Base-by-base conservation (phyloP, 352 stramenopile species). In the Phytophthora megakarya region DNA sequence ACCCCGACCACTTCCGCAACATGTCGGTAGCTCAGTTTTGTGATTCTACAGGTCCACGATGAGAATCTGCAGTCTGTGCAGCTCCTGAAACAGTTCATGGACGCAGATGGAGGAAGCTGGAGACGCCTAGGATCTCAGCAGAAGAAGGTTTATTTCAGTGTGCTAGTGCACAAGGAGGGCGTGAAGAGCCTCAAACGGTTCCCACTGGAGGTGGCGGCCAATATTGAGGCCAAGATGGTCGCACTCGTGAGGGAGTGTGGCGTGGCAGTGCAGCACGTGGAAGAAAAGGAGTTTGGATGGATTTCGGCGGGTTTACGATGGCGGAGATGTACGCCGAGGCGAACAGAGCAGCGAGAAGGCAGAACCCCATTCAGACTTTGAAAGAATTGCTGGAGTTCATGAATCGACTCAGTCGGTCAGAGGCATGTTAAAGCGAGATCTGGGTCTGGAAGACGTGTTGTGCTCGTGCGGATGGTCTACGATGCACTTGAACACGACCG, bases 21-120 rank as follows among this genome's bases (percentile, higher is more conserved):
- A 56, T 80, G 26, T 44, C 22, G 25, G 12, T 37, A 18, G 18
- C 13, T 40, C 3, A 60, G 13, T 26, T 50, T 33, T 5, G 12
- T 16, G 35, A 0, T 59, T 38, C 21, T n/a, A 8, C 30, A 84
- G 73, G 78, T 87, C 5, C 81, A 90, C 32, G 79, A 88, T 60
- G 81, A 90, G 60, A 90, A 90, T 63, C 54, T 90, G 45, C 67
- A 80, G 22, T 90, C 81, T 5, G 79, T 90, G 16, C 78, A 90
- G 68, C 69, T 88, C 39, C 69, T 90, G 40, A 90, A 90, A 65
- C 78, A 88, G 60, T 90, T 82, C 49, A 87, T 88, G 50, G 81
- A 90, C 58, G 78, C 84, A 50, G 19, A 38, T 1, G 58, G 22
- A 30, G 47, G 56, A 18, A 35, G 19, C 25, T 64, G 51, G 57